Percentiles rank a stretch among this genome's conserved stretches.
Conservation (phyloP, 345 rosid species). For the Syzygium jambos region DNA sequence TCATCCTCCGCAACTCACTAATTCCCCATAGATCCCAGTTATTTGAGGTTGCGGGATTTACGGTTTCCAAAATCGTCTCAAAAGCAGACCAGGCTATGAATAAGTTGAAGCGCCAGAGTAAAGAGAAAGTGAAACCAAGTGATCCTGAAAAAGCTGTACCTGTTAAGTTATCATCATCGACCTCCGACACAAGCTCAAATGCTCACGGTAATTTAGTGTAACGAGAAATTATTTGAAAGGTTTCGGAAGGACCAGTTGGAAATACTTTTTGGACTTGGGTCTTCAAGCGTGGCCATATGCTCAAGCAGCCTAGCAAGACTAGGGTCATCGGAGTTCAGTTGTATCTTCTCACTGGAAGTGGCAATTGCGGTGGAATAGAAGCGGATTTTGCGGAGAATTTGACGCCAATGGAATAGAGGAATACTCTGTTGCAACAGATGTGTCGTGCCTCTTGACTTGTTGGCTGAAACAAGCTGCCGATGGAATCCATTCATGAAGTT, state of each 20-base stretch:
- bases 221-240: not conserved
- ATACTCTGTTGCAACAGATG: not conserved
- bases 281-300: not conserved
- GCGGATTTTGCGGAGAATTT: not conserved
- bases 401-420: not conserved
- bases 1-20: conserved; percentile 58
- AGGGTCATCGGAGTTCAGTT: not conserved
- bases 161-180: not conserved
- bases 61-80: conserved; percentile 79
- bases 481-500: not conserved
- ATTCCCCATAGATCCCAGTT: conserved; percentile 54
- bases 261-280: not conserved
- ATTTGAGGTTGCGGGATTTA: conserved; percentile 83
- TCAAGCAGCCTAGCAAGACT: not conserved
- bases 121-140: conserved; percentile 36
- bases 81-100: conserved; percentile 62
- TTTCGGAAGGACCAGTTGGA: not conserved
- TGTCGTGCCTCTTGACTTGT: not conserved
- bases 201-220: not conserved
- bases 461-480: not conserved
- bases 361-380: not conserved
- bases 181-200: not conserved
- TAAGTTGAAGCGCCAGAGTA: conserved; percentile 27
- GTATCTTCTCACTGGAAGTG: not conserved
- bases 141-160: conserved; percentile 2